Evolutionary conservation across 2,329 filamentous ascomycete genomes (phyloP), one percentile per base, ranked within the genome.

Genomic region (Stylonectria norvegica): DNA sequence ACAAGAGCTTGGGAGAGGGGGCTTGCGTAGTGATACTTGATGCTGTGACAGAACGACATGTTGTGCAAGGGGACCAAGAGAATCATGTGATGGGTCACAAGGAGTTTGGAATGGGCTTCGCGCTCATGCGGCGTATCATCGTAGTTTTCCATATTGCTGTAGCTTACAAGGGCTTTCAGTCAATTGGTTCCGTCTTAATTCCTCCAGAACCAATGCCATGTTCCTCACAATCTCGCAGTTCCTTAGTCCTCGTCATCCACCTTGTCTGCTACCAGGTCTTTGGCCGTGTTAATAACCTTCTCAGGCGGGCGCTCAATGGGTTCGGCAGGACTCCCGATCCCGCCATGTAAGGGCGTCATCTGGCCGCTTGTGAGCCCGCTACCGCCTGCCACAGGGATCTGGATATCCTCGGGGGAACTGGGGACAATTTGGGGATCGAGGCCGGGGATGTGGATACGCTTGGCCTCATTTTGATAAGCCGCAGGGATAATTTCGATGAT

Each of bases 401-500:
- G 78, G 56, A 93, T 83, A 48, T 89, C 86, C 65, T 94, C 83
- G 1, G 89, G 87, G 2, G 85, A 89, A 36, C 78, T 78, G 2
- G 88, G 86, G 11, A 94, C 78, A 36, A 89, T 81, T 35, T 78
- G 74, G 10, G 78, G 73, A 43, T 81, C 75, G 18, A 81, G 64
- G 4, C 76, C 76, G 5, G 87, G 85, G 48, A 98, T 95, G 55
- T 86, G 83, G 56, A 98, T 89, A 42, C 89, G 83, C 63, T 88
- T 93, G 15, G 91, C 88, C 64, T 93, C 86, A 60, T 98, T 98
- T 69, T 96, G 93, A 67, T 98, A 98, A 20, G 89, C 91, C 14
- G 91, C 90, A 3, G 93, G 94, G 43, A 97, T 94, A 61, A 98
- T 96, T 73, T 98, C 93, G 53, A 98, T 95, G 60, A 98, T 97